Percentiles rank a stretch among this genome's conserved stretches.
These are phyloP conservation scores for Bacterosira constricta DNA, from an alignment of 108 stramenopile genomes.

Conservation along the genomic window DNA sequence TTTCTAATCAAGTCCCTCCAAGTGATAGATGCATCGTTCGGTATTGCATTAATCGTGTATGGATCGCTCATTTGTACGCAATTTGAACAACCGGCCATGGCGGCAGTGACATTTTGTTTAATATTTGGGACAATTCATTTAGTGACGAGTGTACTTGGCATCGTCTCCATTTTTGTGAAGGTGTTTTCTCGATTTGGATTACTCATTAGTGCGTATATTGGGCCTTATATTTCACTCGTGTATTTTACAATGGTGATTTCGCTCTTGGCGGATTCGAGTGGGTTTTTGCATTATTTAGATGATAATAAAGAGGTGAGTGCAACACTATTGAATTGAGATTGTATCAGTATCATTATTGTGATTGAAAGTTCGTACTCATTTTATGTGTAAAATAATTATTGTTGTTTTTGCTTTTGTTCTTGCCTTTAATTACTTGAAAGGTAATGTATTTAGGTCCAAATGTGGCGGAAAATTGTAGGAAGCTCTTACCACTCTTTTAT, in stretches of 20 bases:
- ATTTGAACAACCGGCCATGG: slow-evolving; percentile 36
- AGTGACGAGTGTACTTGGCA: slow-evolving; percentile 6
- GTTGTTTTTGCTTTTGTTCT: too few relatives aligned
- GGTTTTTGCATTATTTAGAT: slow-evolving; percentile 32
- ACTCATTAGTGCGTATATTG: slow-evolving; percentile 21
- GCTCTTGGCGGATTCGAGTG: slow-evolving; percentile 17
- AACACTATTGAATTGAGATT: too few relatives aligned
- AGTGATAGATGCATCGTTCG: slow-evolving; percentile 16
- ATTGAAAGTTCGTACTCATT: too few relatives aligned
- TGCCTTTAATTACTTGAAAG: too few relatives aligned
- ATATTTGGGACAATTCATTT: slow-evolving; percentile 30
- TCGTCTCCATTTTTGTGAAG: slow-evolving; percentile 14
- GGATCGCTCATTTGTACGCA: slow-evolving; percentile 27
- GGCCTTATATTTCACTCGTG: slow-evolving; percentile 15
- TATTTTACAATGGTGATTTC: slow-evolving; percentile 38
- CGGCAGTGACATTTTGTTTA: slow-evolving; percentile 33
- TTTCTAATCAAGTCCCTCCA: slow-evolving; percentile 21
- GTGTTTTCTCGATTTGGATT: slow-evolving; percentile 20
- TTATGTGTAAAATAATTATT: too few relatives aligned
- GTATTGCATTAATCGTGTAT: slow-evolving; percentile 25
- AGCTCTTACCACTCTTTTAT: slow-evolving; percentile 24
- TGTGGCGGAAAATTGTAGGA: slow-evolving; percentile 26
- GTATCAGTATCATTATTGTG: too few relatives aligned
- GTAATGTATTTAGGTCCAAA: slow-evolving; percentile 33
- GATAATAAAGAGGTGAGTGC: slow-evolving; percentile 36